A percentile compares a stretch with the other conserved stretches of the same genome.
These are phyloP conservation scores for Talinum fruticosum DNA, from an alignment of 148 eudicot genomes.

Conservation along the genomic window DNA sequence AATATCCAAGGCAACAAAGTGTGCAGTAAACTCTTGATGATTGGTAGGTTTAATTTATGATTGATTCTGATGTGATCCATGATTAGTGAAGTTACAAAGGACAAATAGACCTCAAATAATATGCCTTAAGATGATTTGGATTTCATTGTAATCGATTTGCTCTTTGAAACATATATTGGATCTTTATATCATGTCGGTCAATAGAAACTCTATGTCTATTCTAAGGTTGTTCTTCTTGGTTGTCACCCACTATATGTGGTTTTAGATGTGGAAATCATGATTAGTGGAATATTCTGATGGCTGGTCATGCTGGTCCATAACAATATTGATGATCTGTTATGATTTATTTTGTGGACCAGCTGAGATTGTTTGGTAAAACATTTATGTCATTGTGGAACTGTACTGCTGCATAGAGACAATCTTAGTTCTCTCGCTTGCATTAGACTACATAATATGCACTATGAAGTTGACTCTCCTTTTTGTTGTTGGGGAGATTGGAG, in stretches of 20 bases:
- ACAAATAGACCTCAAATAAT: slow-evolving; percentile 11
- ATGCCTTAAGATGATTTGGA: slow-evolving; percentile 5
- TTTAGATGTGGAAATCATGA: not conserved
- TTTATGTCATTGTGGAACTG: not conserved
- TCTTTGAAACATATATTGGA: slow-evolving; percentile 11
- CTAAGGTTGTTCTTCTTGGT: not conserved
- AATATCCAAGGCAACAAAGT: slow-evolving; percentile 51
- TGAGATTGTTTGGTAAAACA: not conserved
- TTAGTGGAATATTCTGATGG: not conserved
- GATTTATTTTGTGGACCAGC: slow-evolving; percentile 3
- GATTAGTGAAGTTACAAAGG: slow-evolving; percentile 28
- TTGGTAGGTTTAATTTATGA: slow-evolving; percentile 31
- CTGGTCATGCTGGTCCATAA: not conserved
- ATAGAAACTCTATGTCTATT: not conserved
- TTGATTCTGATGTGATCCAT: slow-evolving; percentile 35
- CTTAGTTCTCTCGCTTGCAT: not conserved
- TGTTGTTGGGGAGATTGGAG: too few species aligned
- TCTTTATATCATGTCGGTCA: slow-evolving; percentile 5
- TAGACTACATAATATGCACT: not conserved
- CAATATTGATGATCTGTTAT: not conserved
- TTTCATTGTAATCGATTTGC: slow-evolving; percentile 13
- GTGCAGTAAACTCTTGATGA: slow-evolving; percentile 29
- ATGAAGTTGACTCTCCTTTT: too few species aligned
- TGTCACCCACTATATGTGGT: not conserved
- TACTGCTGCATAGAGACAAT: not conserved